These are phyloP conservation scores for Ailanthus altissimus DNA, from an alignment of 345 rosid genomes.

Conservation along the genomic window DNA sequence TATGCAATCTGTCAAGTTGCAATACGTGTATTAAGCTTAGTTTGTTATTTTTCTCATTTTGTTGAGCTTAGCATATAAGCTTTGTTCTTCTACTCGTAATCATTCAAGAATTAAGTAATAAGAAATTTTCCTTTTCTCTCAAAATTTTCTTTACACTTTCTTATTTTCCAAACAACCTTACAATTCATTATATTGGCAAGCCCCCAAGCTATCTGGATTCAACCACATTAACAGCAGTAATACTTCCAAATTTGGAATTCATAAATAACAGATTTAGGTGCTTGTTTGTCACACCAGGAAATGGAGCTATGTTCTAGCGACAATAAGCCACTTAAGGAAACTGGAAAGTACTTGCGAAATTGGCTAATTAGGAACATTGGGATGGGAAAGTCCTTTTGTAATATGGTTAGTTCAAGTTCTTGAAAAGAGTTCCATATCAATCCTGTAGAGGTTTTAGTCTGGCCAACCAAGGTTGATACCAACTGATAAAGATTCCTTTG, in stretches of 20 bases:
- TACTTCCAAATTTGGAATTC: slow-evolving; percentile 70
- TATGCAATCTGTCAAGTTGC: too few relatives aligned
- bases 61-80: too few relatives aligned
- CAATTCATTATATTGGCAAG: too few relatives aligned
- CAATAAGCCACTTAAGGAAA: slow-evolving; percentile 34
- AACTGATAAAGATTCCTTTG: slow-evolving; percentile 17
- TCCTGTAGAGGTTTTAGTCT: slow-evolving; percentile 44
- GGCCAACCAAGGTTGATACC: slow-evolving; percentile 20
- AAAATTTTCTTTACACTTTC: too few relatives aligned
- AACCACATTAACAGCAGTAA: slow-evolving; percentile 35
- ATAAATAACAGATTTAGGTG: slow-evolving; percentile 46
- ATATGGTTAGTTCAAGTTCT: slow-evolving; percentile 44
- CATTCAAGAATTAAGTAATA: too few relatives aligned
- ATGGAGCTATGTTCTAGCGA: slow-evolving; percentile 36
- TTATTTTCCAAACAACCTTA: too few relatives aligned
- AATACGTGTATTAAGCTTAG: too few relatives aligned
- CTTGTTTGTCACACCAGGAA: slow-evolving; percentile 58
- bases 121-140: too few relatives aligned
- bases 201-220: slow-evolving; percentile 58
- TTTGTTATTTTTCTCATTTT: too few relatives aligned
- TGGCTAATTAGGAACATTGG: slow-evolving; percentile 52
- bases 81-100: too few relatives aligned
- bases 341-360: slow-evolving; percentile 42
- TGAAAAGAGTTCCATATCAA: slow-evolving; percentile 55
- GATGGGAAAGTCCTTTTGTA: slow-evolving; percentile 26